A percentile compares a stretch with the other conserved stretches of the same genome.
Evolutionary conservation across 2,329 filamentous ascomycete genomes (phyloP).

Genomic region (Penicillium rolfsii): DNA sequence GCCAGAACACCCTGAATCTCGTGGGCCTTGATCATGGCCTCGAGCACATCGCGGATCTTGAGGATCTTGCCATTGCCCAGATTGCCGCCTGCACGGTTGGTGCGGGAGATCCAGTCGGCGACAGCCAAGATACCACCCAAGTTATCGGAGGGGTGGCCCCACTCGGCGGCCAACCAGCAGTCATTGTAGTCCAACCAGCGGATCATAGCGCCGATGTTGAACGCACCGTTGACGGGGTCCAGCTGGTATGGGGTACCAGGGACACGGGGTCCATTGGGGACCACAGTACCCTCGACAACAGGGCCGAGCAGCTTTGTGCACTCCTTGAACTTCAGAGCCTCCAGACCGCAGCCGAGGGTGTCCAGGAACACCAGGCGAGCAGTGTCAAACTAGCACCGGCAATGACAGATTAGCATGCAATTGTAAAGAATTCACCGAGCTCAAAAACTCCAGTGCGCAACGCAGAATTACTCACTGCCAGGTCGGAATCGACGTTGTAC

Average conservation of each 20-base stretch:
- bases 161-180: conserved; percentile 98
- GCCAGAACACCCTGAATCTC: conserved; percentile 98
- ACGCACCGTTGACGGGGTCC: conserved; percentile 92
- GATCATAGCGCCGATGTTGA: conserved; percentile 99
- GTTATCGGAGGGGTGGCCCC: conserved; percentile 99
- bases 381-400: conserved; percentile 69
- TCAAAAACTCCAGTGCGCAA: neutral
- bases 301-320: conserved; percentile 94
- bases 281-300: conserved; percentile 83
- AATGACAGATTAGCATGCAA: conserved; percentile 6
- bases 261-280: conserved; percentile 89
- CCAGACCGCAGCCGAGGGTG: conserved; percentile 93
- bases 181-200: conserved; percentile 99
- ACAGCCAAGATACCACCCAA: conserved; percentile 94
- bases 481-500: conserved; percentile 84
- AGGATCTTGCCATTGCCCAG: conserved; percentile 74
- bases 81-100: conserved; percentile 82
- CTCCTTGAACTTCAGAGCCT: conserved; percentile 93
- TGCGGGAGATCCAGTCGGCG: conserved; percentile 95
- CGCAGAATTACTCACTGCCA: conserved; percentile 69
- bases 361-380: conserved; percentile 96
- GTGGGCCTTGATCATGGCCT: conserved; percentile 98
- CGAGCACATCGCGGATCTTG: conserved; percentile 86
- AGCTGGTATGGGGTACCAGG: conserved; percentile 92
- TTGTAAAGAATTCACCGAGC: neutral